Evolutionary conservation across 2,329 filamentous ascomycete species (phyloP), one percentile per base, ranked within the genome.

Genomic region (Penicillium brasilianum): DNA sequence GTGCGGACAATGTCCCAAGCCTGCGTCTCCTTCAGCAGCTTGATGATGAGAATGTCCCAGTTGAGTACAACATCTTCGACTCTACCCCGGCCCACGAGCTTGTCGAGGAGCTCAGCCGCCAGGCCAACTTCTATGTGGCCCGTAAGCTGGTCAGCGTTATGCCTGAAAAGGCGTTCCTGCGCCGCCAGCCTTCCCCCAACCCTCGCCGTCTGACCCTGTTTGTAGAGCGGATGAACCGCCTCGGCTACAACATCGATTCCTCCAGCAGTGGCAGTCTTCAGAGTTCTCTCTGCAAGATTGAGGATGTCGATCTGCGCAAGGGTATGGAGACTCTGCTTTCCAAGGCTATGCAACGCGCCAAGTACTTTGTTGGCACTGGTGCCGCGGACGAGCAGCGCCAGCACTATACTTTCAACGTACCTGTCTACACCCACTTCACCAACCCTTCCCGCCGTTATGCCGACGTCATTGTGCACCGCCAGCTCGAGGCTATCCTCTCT

Each of bases 21-120:
- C 86, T 99, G 55, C 90, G 95, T 59, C 85, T 99, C 50, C 83
- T 98, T 63, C 93, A 97, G 78, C 93, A 97, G 79, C 85, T 98
- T 43, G 95, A 99, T 69, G 95, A 99, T 70, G 95, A 99, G 83
- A 98, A 98, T 77, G 92, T 97, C 56, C 95, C 94, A 2, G 93
- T 98, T 43, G 93, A 97, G 80, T 88, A 92, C 76, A 99, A 98
- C 80, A 91, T 99, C 66, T 99, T 98, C 73, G 90, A 97, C 76
- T 94, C 92, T 32, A 92, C 92, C 13, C 84, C 89, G 10, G 92
- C 93, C 2, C 92, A 96, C 65, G 94, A 98, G 80, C 87, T 98
- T 65, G 92, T 97, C 48, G 95, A 99, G 77, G 95, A 99, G 81
- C 83, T 99, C 56, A 90, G 92, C 80, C 91, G 97, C 83, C 96